These are phyloP conservation scores for Aspergillus intermedius DNA, from an alignment of 2,329 filamentous ascomycete genomes.

Conservation along the genomic window DNA sequence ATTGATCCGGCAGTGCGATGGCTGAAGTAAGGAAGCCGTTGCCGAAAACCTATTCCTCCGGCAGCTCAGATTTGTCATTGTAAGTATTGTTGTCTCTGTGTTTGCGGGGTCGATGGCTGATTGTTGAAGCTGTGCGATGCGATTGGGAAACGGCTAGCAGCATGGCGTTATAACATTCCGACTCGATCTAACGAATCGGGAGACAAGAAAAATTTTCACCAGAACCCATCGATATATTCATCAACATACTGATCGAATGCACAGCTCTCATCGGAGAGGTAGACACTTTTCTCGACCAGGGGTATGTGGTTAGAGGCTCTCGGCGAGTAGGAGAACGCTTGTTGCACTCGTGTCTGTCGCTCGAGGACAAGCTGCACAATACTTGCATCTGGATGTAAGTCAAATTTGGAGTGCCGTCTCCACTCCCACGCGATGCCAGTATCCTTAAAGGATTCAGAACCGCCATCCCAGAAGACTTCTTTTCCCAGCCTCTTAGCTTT, in stretches of 20 bases:
- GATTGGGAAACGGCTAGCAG: constrained; percentile 12
- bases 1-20: constrained; percentile 7
- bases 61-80: constrained; percentile 17
- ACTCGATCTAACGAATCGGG: constrained; percentile 2
- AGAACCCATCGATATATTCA: constrained; percentile 14
- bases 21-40: constrained; percentile 2
- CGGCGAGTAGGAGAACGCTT: constrained; percentile 5
- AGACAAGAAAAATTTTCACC: neutral
- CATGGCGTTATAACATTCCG: constrained; percentile 9
- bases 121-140: constrained; percentile 12
- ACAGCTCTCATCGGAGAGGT: constrained; percentile 11
- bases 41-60: constrained; percentile 13
- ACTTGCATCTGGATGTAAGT: constrained; percentile 9
- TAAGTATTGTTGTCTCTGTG: constrained; percentile 1
- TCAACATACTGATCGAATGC: constrained; percentile 12
- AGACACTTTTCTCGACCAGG: constrained; percentile 7
- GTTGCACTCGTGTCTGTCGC: constrained; percentile 6
- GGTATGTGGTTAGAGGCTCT: neutral
- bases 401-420: constrained; percentile 9
- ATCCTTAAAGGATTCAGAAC: constrained; percentile 7
- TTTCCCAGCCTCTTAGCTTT: constrained; percentile 7
- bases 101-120: neutral
- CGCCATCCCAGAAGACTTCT: constrained; percentile 8
- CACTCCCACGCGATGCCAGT: neutral
- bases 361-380: constrained; percentile 10